Evolutionary conservation across 768 basidiomycete species (phyloP), one percentile per base, ranked within the genome.

Genomic region (Candolleomyces aberdarensis): DNA sequence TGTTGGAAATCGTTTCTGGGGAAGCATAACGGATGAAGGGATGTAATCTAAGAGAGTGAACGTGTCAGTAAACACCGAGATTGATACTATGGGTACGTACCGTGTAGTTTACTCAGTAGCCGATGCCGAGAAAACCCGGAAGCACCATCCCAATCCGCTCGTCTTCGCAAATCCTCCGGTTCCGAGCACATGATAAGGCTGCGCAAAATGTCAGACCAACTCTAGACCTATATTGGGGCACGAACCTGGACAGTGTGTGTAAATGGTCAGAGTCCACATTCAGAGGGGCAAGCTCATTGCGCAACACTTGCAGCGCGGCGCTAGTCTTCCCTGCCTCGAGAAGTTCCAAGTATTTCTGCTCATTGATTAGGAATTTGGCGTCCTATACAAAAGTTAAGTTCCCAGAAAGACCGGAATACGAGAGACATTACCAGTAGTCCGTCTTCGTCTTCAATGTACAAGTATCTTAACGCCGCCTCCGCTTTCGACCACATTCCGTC

Each of bases 261-360:
- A 98, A 74, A 64, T 90, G 85, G 59, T 95, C 92, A 17, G 91
- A 75, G 70, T 94, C 89, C 44, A 85, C 82, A 62, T 89, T 85
- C 56, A 94, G 71, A 49, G 94, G 91, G 9, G 96, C 93, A 43
- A 99, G 77, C 70, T 97, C 95, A 63, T 89, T 86, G 51, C 97
- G 85, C 53, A 99, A 77, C 8, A 96, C 91, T 58, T 88, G 83
- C 44, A 99, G 75, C 14, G 97, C 97, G 62, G 83, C 81, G 49
- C 91, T 91, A 2, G 86, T 89, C 75, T 88, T 86, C 67, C 83
- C 84, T 4, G 84, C 82, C 69, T 98, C 96, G 54, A 99, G 79
- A 19, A 92, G 79, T 70, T 99, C 97, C 46, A 98, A 80, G 74
- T 97, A 99, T 76, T 97, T 96, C 83, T 99, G 97, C 74, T 91